Evolutionary conservation across 495 filamentous ascomycete genomes (phyloP).

Genomic region (Penicillium parvum): DNA sequence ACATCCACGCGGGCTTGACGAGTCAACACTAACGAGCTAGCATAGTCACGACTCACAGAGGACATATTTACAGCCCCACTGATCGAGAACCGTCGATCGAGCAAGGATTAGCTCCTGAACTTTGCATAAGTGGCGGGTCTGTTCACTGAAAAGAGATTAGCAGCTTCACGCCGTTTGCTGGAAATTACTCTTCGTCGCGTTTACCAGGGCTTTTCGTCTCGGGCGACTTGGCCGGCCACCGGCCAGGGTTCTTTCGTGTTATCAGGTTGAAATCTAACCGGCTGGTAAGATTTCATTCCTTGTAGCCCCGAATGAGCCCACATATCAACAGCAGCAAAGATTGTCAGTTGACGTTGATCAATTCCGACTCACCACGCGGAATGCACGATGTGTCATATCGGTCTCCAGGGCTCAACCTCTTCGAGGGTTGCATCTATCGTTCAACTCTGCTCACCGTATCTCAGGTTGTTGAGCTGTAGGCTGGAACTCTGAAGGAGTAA

Average conservation of each 20-base stretch:
- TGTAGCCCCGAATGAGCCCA: too few relatives aligned
- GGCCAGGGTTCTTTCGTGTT: background rate
- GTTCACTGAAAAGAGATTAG: conserved; percentile 8
- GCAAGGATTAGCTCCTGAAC: conserved; percentile 15
- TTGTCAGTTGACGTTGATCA: too few relatives aligned
- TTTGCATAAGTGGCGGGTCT: conserved; percentile 8
- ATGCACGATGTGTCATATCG: too few relatives aligned
- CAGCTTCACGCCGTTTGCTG: conserved; percentile 7
- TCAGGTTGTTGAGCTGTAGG: too few relatives aligned
- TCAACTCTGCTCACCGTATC: conserved; percentile 4
- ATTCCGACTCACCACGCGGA: conserved; percentile 13
- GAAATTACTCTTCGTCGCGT: background rate
- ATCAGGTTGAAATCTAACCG: background rate
- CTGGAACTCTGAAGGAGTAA: too few relatives aligned
- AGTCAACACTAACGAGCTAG: too few relatives aligned
- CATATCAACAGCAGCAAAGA: too few relatives aligned
- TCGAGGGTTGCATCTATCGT: background rate
- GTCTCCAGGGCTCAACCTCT: too few relatives aligned
- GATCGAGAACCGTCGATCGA: conserved; percentile 21
- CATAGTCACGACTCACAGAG: conserved; percentile 5
- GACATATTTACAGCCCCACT: conserved; percentile 11
- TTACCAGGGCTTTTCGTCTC: conserved; percentile 5
- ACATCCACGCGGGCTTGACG: conserved; percentile 11
- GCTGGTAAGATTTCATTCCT: too few relatives aligned
- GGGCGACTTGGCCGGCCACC: conserved; percentile 5